Percentiles rank a stretch among this genome's conserved stretches.
Conservation (phyloP, 23 red algal species). For the Gracilaria caudata region DNA sequence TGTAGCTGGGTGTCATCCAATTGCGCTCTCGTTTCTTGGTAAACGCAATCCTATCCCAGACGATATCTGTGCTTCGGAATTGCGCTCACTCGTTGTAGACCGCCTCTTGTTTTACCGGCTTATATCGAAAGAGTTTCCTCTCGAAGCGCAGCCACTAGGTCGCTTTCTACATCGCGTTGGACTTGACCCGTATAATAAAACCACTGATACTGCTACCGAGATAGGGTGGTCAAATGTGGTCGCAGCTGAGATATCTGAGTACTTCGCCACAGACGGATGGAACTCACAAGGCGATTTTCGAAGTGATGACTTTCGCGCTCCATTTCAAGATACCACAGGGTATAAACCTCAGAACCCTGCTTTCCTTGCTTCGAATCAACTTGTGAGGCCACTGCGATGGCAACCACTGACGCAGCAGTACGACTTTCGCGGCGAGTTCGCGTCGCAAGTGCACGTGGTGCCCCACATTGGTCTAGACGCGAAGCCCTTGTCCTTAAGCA, state of each 20-base stretch:
- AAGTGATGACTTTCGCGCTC: not conserved
- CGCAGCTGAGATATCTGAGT: not conserved
- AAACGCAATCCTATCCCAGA: not conserved
- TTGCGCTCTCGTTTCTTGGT: slow-evolving; percentile 40
- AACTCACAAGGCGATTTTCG: slow-evolving; percentile 24
- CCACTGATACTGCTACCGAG: not conserved
- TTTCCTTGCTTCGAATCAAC: not conserved
- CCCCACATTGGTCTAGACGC: slow-evolving; percentile 30
- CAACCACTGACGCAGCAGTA: slow-evolving; percentile 30
- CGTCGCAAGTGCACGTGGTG: slow-evolving; percentile 17
- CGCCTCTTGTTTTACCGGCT: slow-evolving; percentile 24
- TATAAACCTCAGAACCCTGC: slow-evolving; percentile 42
- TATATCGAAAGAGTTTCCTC: slow-evolving; percentile 1
- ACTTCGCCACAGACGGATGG: slow-evolving; percentile 46
- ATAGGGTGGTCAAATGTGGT: slow-evolving; percentile 35
- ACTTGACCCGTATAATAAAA: slow-evolving; percentile 25
- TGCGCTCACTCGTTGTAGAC: not conserved
- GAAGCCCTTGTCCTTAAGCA: slow-evolving; percentile 1
- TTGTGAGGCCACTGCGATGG: slow-evolving; percentile 30
- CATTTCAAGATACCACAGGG: slow-evolving; percentile 24
- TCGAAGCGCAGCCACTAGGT: slow-evolving; percentile 4
- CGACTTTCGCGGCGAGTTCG: slow-evolving; percentile 38
- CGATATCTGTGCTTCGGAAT: not conserved
- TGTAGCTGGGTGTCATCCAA: slow-evolving; percentile 23
- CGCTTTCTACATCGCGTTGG: slow-evolving; percentile 21